Base-by-base conservation (phyloP, 768 basidiomycete genomes). In the Mycena venus region DNA sequence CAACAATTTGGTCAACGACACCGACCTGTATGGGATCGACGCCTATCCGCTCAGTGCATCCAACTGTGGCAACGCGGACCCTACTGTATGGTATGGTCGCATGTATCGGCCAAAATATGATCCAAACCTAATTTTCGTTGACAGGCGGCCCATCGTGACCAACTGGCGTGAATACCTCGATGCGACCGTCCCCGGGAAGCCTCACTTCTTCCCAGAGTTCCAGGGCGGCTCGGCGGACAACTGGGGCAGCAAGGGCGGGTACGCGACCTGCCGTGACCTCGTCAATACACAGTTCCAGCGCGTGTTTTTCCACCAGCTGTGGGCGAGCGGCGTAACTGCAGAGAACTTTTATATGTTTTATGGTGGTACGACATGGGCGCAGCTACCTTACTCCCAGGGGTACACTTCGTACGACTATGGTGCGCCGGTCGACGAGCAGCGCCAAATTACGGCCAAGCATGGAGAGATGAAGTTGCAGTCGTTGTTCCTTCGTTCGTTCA, bases 281-380 rank as follows among this genome's bases (percentile, higher is more conserved):
- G 90, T 88, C 3, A 88, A 88, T 8, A 78, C 87, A 1, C 82
- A 88, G 68, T 91, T 91, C 75, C 82, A 88, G 79, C 86, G 86
- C 63, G 92, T 92, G 8, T 92, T 92, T 77, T 87, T 91, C 78
- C 86, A 89, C 68, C 77, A 89, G 47, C 84, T 90, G 68, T 91
- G 88, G 88, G 90, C 91, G 7, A 81, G 84, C n/a, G 91, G 91
- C 76, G 89, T 85, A 11, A 92, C 91, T 70, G 72, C 91, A 62
- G 84, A 90, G 47, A 91, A 88, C 74, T 90, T 89, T 64, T 92
- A 92, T 79, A 92, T 92, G 92, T 78, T 91, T 42, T 90, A 88
- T 73, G 61, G 74, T 7, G 74, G 74, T 3, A 75, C 74, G 27
- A 71, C 69, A 6, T 75, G 74, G 74, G 74, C 31, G 15, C 69